A percentile compares a stretch with the other conserved stretches of the same genome.
Evolutionary conservation across 352 stramenopile genomes (phyloP).

Genomic region (Globisporangium barbulae): DNA sequence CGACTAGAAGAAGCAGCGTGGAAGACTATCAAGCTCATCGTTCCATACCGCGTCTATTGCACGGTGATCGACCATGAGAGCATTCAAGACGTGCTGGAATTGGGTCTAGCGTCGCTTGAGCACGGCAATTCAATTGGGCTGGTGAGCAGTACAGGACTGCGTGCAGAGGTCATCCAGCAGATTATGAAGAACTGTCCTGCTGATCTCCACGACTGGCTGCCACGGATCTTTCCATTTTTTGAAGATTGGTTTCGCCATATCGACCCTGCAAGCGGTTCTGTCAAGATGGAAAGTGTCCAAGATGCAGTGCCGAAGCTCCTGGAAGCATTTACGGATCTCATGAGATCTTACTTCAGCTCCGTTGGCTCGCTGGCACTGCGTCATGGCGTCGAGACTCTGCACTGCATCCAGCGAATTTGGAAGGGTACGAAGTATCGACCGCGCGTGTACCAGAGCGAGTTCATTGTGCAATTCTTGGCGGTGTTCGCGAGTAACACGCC

Average conservation of each 20-base stretch:
- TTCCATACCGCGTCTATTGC: slow-evolving; percentile 68
- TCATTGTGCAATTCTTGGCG: slow-evolving; percentile 57
- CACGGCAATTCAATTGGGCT: slow-evolving; percentile 15
- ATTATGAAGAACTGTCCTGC: slow-evolving; percentile 59
- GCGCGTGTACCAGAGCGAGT: slow-evolving; percentile 40
- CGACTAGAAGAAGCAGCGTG: slow-evolving; percentile 68
- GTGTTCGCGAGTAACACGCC: slow-evolving; percentile 48
- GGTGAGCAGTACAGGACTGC: slow-evolving; percentile 14
- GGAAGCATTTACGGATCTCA: slow-evolving; percentile 51
- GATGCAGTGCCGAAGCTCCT: slow-evolving; percentile 41
- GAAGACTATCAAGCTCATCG: slow-evolving; percentile 52
- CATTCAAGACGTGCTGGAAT: slow-evolving; percentile 51
- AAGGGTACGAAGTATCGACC: slow-evolving; percentile 34
- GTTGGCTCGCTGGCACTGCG: slow-evolving; percentile 41
- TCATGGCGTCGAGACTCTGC: slow-evolving; percentile 38
- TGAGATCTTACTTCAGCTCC: slow-evolving; percentile 36
- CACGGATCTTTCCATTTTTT: slow-evolving; percentile 40
- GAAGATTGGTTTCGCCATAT: slow-evolving; percentile 45
- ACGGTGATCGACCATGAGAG: slow-evolving; percentile 47
- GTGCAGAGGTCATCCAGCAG: slow-evolving; percentile 34
- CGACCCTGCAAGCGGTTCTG: slow-evolving; percentile 20
- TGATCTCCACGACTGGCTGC: slow-evolving; percentile 49
- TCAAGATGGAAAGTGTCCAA: slow-evolving; percentile 17
- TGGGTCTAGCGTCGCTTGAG: slow-evolving; percentile 52
- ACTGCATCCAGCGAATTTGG: slow-evolving; percentile 66